Base-by-base conservation (phyloP, 75 land plant species). In the Ceratopteris richardii region DNA sequence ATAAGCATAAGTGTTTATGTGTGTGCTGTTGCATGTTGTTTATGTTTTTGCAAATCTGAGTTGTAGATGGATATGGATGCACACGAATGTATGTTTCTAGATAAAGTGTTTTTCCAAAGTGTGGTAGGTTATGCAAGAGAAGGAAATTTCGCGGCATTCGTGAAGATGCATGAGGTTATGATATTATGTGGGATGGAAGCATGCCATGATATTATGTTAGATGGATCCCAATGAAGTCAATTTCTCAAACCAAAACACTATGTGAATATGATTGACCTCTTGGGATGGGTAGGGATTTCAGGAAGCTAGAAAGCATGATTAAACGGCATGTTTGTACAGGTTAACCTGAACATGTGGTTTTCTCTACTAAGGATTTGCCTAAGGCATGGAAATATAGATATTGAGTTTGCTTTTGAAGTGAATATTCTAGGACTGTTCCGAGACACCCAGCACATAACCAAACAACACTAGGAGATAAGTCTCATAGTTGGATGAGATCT, bases 191-290 rank as follows among this genome's bases (percentile, higher is more conserved):
- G 41, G n/a, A n/a, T n/a, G n/a, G n/a, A n/a, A n/a, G n/a, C n/a
- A n/a, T n/a, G n/a, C n/a, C n/a, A n/a, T n/a, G n/a, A n/a, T n/a
- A n/a, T n/a, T n/a, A n/a, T n/a, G n/a, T n/a, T n/a, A n/a, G 4
- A 31, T 53, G 6, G 29, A 12, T 10, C 66, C 66, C 5, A 42
- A 63, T 31, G 57, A 52, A 21, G 66, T 63, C 27, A 66, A 64
- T 6, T 73, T 61, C 23, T 0, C 53, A 14, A 21, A 18, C 3
- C 17, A 17, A 46, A 46, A 17, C 50, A 46, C 17, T 46, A 46
- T 21, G 22, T 46, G 22, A 5, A 46, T 17, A 56, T 68, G 67
- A 70, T 68, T 29, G 77, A 67, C 42, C 50, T 74, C 16, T 30
- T 74, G 1, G 69, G 70, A 22, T 47, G 75, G 40, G 70, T 55